Evolutionary conservation across 2,329 filamentous ascomycete species (phyloP), one percentile per base, ranked within the genome.

Genomic region (Talaromyces pinophilus): DNA sequence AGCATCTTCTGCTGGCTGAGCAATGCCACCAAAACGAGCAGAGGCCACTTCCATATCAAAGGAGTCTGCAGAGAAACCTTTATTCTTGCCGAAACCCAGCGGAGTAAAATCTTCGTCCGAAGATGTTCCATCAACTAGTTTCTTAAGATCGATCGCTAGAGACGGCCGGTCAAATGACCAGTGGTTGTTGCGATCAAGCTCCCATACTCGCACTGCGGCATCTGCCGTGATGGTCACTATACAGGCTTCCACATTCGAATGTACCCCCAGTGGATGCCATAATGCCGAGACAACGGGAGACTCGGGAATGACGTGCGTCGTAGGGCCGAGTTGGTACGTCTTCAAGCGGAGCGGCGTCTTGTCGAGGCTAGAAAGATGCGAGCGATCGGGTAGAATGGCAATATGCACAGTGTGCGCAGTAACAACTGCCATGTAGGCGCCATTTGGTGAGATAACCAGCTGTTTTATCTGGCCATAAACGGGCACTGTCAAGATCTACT

Each of bases 31-130:
- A 80, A 99, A 99, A 75, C 89, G 92, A 61, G 93, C 93, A 1
- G 93, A 90, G 3, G 93, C 92, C 25, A 96, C 92, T 74, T 97
- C 92, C 90, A 99, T 96, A 75, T 98, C 93, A 67, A 96, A 89
- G 1, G 87, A 87, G 76, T 98, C 93, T 0, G 93, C 91, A 0
- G 93, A 97, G 73, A 96, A 98, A 10, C 88, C 90, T 71, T 90
- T 92, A 75, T 88, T 92, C 52, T 88, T 90, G 7, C 89, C 86
- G 69, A 89, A 89, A 22, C 85, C 87, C 0, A 91, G 92, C 5
- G 92, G 92, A 38, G 88, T 84, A 74, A 97, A 92, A 76, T 97
- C 92, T 71, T 96, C 90, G 69, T 96, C 90, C 19, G 91, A 83
- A 3, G 87, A 92, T 2, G 87, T 90, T 30, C 92, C 94, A 78